Conservation (phyloP, 768 basidiomycete genomes). For the Auricularia auricula-judae region DNA sequence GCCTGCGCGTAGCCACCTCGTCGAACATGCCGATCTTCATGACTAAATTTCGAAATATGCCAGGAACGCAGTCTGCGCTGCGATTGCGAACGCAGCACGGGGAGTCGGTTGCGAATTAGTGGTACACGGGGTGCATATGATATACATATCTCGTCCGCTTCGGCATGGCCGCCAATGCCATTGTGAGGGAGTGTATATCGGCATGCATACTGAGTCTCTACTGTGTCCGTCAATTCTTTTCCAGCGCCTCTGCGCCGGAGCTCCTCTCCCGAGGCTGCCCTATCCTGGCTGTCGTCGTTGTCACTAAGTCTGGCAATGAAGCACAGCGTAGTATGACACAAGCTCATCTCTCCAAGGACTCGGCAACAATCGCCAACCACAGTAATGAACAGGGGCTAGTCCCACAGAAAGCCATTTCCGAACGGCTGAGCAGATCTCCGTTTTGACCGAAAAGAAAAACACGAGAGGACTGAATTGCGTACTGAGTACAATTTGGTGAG, state of each 20-base stretch:
- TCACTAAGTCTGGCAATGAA: conserved; percentile 7
- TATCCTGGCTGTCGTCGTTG: conserved; percentile 7
- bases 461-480: no score
- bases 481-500: no score
- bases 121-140: neutral
- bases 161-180: neutral
- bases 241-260: neutral
- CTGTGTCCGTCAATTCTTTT: neutral
- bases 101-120: no score
- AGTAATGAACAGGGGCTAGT: no score
- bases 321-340: conserved; percentile 9
- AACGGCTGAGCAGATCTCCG: conserved; percentile 8
- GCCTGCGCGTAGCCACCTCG: no score
- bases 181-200: no score
- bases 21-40: no score
- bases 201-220: no score
- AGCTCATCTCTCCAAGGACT: conserved; percentile 7
- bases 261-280: neutral
- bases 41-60: neutral
- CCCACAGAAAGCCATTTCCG: neutral
- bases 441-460: conserved; percentile 6
- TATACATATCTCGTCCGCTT: neutral
- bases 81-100: no score
- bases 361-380: no score
- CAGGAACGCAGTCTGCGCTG: no score